Evolutionary conservation across 345 rosid genomes (phyloP).

Genomic region (Pugionium cornutum): DNA sequence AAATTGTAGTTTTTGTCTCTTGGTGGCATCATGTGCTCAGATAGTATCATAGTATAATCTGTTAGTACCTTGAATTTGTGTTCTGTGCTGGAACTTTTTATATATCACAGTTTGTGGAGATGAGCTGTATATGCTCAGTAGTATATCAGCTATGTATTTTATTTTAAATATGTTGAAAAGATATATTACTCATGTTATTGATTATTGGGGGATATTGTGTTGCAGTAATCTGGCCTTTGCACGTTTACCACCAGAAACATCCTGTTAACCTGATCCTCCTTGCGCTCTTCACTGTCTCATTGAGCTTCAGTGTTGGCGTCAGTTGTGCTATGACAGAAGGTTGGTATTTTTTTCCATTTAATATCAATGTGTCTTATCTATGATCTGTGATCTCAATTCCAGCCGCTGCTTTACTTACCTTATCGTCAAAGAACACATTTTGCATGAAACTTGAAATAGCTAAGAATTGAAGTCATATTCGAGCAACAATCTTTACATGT

Average conservation of each 20-base stretch:
- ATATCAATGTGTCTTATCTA: not conserved
- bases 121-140: not conserved
- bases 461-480: not conserved
- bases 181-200: not conserved
- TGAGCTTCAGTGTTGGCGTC: constrained; percentile 83
- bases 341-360: constrained; percentile 34
- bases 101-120: not conserved
- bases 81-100: not conserved
- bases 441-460: not conserved
- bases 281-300: constrained; percentile 78
- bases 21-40: not conserved
- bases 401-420: not conserved
- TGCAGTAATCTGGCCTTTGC: constrained; percentile 95
- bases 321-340: constrained; percentile 92
- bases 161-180: not conserved
- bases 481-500: constrained; percentile 2
- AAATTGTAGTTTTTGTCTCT: not conserved
- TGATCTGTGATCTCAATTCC: not conserved
- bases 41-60: not conserved
- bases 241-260: constrained; percentile 90
- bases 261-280: constrained; percentile 83
- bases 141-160: not conserved
- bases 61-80: not conserved
- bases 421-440: constrained; percentile 1
- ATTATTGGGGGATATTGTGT: not conserved